Evolutionary conservation across 2,329 filamentous ascomycete genomes (phyloP), one percentile per base, ranked within the genome.

Genomic region (Elsinoe australis): DNA sequence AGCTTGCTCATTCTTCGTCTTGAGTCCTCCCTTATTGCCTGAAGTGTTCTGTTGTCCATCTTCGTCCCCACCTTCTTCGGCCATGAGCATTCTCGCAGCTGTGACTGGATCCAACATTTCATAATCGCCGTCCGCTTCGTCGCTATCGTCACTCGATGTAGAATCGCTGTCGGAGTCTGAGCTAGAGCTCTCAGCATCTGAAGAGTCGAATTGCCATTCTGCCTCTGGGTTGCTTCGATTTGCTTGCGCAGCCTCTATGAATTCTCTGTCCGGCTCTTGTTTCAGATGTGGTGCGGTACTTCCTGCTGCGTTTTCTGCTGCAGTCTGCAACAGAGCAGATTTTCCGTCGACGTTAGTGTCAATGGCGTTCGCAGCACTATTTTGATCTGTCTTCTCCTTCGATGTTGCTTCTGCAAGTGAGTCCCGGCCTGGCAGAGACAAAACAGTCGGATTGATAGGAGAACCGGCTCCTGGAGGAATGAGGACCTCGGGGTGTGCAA

Each of bases 51-150:
- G 22, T 5, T 34, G 76, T 9, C 76, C 79, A 56, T 88, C 87
- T 47, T 89, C 85, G 49, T 92, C 88, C 1, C 80, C 85, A 24
- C 75, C 81, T 54, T 90, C 88, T 34, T 79, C 84, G 53, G 83
- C 77, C 87, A 96, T 94, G 17, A 96, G 71, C 41, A 94, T 80
- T 26, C 83, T 82, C 1, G 86, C 87, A 50, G 86, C 83, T 62
- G 94, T 88, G 58, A 89, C 87, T 2, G 88, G 78, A 47, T 82
- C 82, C 1, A 95, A 71, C 33, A 89, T 73, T 47, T 85, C 78
- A 57, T 87, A 87, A 22, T 77, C 78, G 28, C 73, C 72, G 47
- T 80, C 80, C 47, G 77, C 60, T 17, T 55, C 57, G 41, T 59
- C 75, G 1, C 75, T 77, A 51, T 77, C 76, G 49, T 79, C 75